Evolutionary conservation across 768 basidiomycete species (phyloP).

Genomic region (Heimioporus sp.): DNA sequence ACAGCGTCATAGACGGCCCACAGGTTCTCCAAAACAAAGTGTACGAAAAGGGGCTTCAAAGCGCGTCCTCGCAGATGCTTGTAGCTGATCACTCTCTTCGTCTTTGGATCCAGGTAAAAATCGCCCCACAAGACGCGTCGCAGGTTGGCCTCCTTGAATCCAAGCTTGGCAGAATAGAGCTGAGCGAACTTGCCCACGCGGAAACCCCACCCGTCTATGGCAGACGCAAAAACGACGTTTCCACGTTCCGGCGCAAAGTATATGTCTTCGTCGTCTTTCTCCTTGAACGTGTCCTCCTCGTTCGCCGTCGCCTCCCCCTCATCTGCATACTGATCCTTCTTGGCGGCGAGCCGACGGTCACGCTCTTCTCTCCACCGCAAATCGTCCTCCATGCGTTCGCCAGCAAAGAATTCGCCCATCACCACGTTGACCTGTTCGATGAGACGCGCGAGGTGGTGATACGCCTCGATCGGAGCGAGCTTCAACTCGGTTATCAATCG

Average conservation of each 20-base stretch:
- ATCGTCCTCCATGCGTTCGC: slow-evolving; percentile 97
- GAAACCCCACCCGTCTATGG: slow-evolving; percentile 98
- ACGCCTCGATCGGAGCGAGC: slow-evolving; percentile 86
- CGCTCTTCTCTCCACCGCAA: slow-evolving; percentile 91
- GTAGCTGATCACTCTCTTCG: slow-evolving; percentile 86
- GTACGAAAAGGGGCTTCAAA: slow-evolving; percentile 94
- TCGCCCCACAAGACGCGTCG: slow-evolving; percentile 94
- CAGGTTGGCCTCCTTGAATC: slow-evolving; percentile 85
- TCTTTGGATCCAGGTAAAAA: slow-evolving; percentile 94
- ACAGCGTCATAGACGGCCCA: slow-evolving; percentile 97
- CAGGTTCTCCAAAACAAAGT: slow-evolving; percentile 94
- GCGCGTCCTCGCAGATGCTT: slow-evolving; percentile 85
- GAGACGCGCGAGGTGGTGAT: slow-evolving; percentile 88
- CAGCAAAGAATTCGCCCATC: slow-evolving; percentile 94
- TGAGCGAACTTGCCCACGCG: slow-evolving; percentile 91
- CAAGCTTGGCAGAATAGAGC: slow-evolving; percentile 86
- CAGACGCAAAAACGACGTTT: slow-evolving; percentile 95
- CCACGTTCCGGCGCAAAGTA: slow-evolving; percentile 96
- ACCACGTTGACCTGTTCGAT: slow-evolving; percentile 98
- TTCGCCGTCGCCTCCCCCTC: slow-evolving; percentile 60
- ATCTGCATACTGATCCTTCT: slow-evolving; percentile 68
- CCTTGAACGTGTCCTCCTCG: slow-evolving; percentile 73
- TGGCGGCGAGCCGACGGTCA: slow-evolving; percentile 73
- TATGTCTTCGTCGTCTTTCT: slow-evolving; percentile 96
- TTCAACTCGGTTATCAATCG: slow-evolving; percentile 92